Evolutionary conservation across 2,329 filamentous ascomycete genomes (phyloP).

Genomic region (Phaeosphaeria sp.): DNA sequence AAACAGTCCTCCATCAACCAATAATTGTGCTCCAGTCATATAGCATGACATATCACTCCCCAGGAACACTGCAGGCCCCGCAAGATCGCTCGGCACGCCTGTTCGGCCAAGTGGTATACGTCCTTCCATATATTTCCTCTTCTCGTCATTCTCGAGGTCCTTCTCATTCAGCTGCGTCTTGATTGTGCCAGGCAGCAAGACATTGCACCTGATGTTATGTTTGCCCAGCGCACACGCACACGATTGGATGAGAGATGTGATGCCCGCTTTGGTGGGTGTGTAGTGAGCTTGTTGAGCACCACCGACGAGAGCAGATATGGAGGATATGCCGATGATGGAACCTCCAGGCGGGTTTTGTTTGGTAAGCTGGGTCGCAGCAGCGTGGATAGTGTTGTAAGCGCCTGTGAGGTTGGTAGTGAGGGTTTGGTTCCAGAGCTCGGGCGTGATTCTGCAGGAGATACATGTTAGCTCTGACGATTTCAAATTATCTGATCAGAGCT

Average conservation of each 20-base stretch:
- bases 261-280: constrained; percentile 83
- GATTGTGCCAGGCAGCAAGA: constrained; percentile 82
- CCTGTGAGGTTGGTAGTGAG: constrained; percentile 83
- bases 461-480: background rate
- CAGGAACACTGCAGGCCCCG: constrained; percentile 84
- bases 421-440: constrained; percentile 73
- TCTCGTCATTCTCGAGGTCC: constrained; percentile 75
- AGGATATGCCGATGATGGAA: constrained; percentile 78
- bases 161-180: constrained; percentile 84
- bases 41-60: constrained; percentile 71
- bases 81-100: constrained; percentile 68
- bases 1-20: constrained; percentile 89
- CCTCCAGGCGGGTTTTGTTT: constrained; percentile 68
- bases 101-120: constrained; percentile 72
- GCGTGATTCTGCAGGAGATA: constrained; percentile 60
- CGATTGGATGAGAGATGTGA: constrained; percentile 82
- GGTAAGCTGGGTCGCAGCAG: constrained; percentile 84
- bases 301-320: constrained; percentile 77
- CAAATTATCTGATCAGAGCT: too few species aligned
- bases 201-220: constrained; percentile 81
- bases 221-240: constrained; percentile 78
- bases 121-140: constrained; percentile 79
- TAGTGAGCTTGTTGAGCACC: constrained; percentile 83
- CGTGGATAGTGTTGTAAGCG: constrained; percentile 87
- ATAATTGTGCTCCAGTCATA: constrained; percentile 75